Evolutionary conservation across 2,329 filamentous ascomycete species (phyloP).

Genomic region (Alternaria arborescens): DNA sequence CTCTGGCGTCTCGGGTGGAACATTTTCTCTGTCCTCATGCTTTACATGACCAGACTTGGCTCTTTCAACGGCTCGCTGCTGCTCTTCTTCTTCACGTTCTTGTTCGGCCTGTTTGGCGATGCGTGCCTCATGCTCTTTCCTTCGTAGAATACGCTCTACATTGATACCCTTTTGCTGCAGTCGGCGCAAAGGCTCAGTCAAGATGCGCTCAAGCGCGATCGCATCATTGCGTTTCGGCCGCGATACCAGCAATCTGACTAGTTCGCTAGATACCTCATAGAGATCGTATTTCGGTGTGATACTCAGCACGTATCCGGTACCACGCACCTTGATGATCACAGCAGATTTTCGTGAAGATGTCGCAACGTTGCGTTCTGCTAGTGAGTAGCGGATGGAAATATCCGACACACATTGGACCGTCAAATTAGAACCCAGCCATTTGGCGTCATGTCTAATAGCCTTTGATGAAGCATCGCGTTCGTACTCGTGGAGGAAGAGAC

Average conservation of each 20-base stretch:
- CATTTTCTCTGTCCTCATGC: constrained; percentile 20
- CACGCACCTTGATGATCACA: constrained; percentile 78
- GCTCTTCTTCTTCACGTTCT: constrained; percentile 69
- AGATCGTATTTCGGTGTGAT: constrained; percentile 80
- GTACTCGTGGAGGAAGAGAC: constrained; percentile 89
- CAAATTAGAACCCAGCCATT: constrained; percentile 90
- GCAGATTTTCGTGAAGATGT: constrained; percentile 61
- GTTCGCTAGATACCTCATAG: constrained; percentile 89
- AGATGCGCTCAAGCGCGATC: constrained; percentile 87
- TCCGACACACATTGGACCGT: constrained; percentile 79
- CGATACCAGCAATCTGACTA: constrained; percentile 81
- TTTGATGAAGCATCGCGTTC: constrained; percentile 65
- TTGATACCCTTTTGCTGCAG: constrained; percentile 92
- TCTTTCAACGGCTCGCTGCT: constrained; percentile 53
- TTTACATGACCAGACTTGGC: constrained; percentile 35
- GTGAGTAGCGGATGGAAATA: constrained; percentile 78
- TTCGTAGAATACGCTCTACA: constrained; percentile 89
- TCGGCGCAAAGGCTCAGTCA: constrained; percentile 83
- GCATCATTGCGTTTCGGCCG: constrained; percentile 88
- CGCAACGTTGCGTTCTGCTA: constrained; percentile 72
- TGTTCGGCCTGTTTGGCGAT: constrained; percentile 86
- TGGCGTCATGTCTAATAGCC: constrained; percentile 82
- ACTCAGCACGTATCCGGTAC: constrained; percentile 72
- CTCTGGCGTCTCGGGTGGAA: constrained; percentile 39
- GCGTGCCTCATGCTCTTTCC: constrained; percentile 85